Evolutionary conservation across 148 eudicot species (phyloP).

Genomic region (Dysphania ambrosioides): DNA sequence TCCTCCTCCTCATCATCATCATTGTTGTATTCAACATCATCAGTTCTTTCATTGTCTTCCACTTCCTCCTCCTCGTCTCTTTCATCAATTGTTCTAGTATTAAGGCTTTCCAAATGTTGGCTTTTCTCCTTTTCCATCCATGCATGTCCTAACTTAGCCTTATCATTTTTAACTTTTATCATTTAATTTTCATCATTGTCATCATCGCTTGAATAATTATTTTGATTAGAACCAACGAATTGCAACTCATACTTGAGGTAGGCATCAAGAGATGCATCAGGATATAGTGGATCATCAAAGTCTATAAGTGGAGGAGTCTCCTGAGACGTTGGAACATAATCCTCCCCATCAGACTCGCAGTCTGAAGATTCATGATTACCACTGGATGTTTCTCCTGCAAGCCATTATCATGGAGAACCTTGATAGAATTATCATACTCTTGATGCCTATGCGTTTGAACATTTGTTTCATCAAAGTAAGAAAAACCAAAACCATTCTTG

Average conservation of each 20-base stretch:
- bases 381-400: conserved; percentile 23
- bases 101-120: conserved; percentile 43
- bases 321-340: conserved; percentile 37
- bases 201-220: conserved; percentile 23
- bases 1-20: conserved; percentile 38
- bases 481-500: conserved; percentile 9
- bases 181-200: conserved; percentile 26
- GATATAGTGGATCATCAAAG: conserved; percentile 27
- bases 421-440: conserved; percentile 8
- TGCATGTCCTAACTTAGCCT: conserved; percentile 27
- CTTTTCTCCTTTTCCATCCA: conserved; percentile 51
- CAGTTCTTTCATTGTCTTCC: conserved; percentile 17
- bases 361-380: conserved; percentile 28
- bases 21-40: conserved; percentile 34
- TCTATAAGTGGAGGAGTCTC: conserved; percentile 52
- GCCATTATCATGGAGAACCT: conserved; percentile 13
- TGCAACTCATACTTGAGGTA: conserved; percentile 28
- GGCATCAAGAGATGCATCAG: conserved; percentile 20
- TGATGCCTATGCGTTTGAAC: conserved; percentile 4
- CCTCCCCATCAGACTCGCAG: conserved; percentile 34
- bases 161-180: conserved; percentile 19
- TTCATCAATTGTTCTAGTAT: conserved; percentile 32
- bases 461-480: conserved; percentile 10
- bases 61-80: not conserved
- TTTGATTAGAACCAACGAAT: conserved; percentile 27